Evolutionary conservation across 2,329 filamentous ascomycete species (phyloP).

Genomic region (Ophiosphaerella korrae): DNA sequence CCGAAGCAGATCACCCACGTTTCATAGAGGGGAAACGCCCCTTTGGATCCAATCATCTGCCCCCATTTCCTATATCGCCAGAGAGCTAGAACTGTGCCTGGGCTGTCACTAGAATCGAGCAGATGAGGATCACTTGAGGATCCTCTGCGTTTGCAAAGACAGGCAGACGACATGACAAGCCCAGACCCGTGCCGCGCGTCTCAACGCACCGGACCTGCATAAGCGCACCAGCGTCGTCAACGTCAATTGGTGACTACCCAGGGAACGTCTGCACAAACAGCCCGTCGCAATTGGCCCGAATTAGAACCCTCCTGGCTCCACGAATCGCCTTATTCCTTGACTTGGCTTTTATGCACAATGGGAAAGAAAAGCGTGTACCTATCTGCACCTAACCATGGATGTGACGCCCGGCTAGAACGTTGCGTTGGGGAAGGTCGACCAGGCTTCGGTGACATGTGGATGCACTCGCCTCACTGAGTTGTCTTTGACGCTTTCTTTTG

Average conservation of each 20-base stretch:
- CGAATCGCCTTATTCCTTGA: neutral
- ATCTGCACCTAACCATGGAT: neutral
- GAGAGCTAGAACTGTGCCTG: neutral
- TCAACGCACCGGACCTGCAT: slow-evolving; percentile 10
- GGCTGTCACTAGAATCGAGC: neutral
- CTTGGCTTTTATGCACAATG: neutral
- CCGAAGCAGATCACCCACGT: slow-evolving; percentile 5
- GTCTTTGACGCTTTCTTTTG: neutral
- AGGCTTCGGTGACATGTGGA: neutral
- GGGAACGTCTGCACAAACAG: slow-evolving; percentile 3
- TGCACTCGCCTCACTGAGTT: neutral
- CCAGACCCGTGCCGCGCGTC: slow-evolving; percentile 4
- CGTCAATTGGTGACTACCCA: slow-evolving; percentile 1
- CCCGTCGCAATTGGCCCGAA: slow-evolving; percentile 1
- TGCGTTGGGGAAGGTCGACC: neutral
- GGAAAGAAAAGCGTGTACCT: neutral
- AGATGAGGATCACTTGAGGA: neutral
- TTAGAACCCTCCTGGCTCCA: neutral
- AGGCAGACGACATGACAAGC: neutral
- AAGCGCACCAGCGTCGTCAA: slow-evolving; percentile 4
- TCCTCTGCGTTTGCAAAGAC: neutral
- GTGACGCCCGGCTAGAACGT: neutral
- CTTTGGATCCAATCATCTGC: slow-evolving; percentile 1
- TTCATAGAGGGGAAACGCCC: slow-evolving; percentile 1
- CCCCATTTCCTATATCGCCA: neutral